Conservation (phyloP, 768 basidiomycete genomes). For the Mrakia hoshinonis region DNA sequence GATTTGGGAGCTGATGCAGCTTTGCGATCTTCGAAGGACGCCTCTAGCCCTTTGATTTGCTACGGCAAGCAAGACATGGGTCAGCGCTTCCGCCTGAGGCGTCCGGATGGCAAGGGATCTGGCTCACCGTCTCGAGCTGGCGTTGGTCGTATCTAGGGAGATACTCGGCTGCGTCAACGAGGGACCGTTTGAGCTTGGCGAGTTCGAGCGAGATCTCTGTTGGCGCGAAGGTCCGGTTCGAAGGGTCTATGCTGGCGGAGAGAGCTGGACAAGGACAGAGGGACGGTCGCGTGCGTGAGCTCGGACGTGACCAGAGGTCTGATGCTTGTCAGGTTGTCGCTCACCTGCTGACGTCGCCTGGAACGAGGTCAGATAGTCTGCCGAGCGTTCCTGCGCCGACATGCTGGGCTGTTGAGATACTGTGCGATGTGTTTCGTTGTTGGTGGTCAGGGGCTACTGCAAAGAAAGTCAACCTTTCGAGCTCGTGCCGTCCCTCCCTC, state of each 20-base stretch:
- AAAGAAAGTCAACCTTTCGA: background rate
- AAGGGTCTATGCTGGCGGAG: background rate
- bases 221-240: background rate
- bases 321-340: background rate
- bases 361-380: background rate
- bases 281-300: background rate
- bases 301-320: background rate
- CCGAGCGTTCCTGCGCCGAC: constrained; percentile 1
- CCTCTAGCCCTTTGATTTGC: constrained; percentile 16
- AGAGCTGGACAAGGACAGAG: background rate
- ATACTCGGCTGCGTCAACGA: background rate
- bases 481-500: background rate
- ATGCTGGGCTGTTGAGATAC: background rate
- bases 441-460: background rate
- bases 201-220: background rate
- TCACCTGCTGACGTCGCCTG: background rate
- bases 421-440: background rate
- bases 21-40: background rate
- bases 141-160: constrained; percentile 24
- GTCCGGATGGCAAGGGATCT: too few species aligned
- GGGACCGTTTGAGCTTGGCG: background rate
- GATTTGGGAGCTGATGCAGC: background rate
- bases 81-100: too few species aligned
- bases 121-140: constrained; percentile 11
- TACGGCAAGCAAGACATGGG: background rate